Conservation (phyloP, 768 basidiomycete species). For the Flagelloscypha sp. region DNA sequence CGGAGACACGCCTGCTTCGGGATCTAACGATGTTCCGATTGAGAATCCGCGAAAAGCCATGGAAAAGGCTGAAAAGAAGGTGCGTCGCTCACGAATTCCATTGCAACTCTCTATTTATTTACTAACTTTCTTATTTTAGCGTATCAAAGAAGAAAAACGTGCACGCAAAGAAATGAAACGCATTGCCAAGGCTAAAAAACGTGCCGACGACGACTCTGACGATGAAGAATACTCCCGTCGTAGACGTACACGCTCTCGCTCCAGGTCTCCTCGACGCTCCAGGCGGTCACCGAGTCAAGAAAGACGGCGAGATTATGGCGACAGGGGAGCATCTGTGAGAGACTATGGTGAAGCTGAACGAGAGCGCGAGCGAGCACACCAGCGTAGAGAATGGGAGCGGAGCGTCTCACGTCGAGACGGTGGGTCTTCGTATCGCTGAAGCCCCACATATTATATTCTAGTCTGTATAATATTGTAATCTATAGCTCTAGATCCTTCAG, state of each 20-base stretch:
- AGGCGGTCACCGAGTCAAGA: constrained; percentile 9
- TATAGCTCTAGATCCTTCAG: too few species aligned
- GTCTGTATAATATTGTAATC: too few species aligned
- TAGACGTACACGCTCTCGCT: constrained; percentile 27
- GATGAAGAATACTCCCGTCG: constrained; percentile 15
- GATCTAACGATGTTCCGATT: constrained; percentile 8
- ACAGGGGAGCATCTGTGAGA: constrained; percentile 8
- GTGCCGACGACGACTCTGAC: constrained; percentile 17
- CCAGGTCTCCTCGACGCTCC: constrained; percentile 22
- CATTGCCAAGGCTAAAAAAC: constrained; percentile 24
- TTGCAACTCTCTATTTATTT: too few species aligned
- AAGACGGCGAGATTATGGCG: constrained; percentile 11
- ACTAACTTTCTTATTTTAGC: too few species aligned
- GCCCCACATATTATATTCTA: too few species aligned
- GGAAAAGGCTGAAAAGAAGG: constrained; percentile 47
- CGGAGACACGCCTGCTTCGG: constrained; percentile 15
- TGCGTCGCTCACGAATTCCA: too few species aligned
- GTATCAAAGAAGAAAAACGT: constrained; percentile 56
- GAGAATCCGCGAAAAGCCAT: constrained; percentile 22
- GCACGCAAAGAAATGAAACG: constrained; percentile 43
- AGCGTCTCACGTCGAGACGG: too few species aligned
- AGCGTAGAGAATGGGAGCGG: too few species aligned
- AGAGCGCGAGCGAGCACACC: constrained; percentile 23
- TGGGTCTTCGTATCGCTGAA: too few species aligned
- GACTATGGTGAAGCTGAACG: constrained; percentile 21